Evolutionary conservation across 495 filamentous ascomycete species (phyloP), one percentile per base, ranked within the genome.

Genomic region (Hypoxylon fragiforme): DNA sequence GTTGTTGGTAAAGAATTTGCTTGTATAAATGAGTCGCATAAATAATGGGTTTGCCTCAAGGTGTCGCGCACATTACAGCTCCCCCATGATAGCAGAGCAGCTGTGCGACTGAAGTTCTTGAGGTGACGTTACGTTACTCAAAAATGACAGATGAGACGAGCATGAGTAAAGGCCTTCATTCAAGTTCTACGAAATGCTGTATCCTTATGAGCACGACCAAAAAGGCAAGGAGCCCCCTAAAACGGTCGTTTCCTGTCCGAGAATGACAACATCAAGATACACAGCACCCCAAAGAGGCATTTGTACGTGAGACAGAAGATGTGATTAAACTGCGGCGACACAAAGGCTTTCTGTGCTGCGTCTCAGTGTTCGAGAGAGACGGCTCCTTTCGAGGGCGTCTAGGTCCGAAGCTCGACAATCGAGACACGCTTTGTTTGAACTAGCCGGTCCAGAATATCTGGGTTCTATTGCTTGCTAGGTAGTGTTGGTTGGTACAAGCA

Each of bases 271-370:
- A n/a, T 28, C 28, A 35, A 20, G 54, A 45, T n/a, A 38, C 58
- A 67, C 54, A 32, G 46, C 34, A 32, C 31, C 35, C 54, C 62
- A 51, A 62, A 63, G 44, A 37, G 43, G 57, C 44, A 57, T 40
- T 26, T 22, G 37, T n/a, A 41, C 11, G 62, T 67, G 49, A 15
- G 47, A 65, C 65, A 50, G 22, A 44, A 19, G 47, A 65, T 36
- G 57, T 55, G 63, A 50, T 65, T 62, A 56, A 57, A 62, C 58
- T 53, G 38, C 34, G 47, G 58, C 47, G 38, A 20, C 51, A 62
- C 58, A 57, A 57, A 57, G 52, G 58, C 42, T 48, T 45, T 37
- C 47, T 43, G 51, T 53, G 58, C 54, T 58, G 47, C 53, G 55
- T 65, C 65, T 62, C 62, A 54, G 60, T 26, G 57, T 57, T 52